Evolutionary conservation across 2,329 filamentous ascomycete species (phyloP), one percentile per base, ranked within the genome.

Genomic region (Acrocalymma vagum): DNA sequence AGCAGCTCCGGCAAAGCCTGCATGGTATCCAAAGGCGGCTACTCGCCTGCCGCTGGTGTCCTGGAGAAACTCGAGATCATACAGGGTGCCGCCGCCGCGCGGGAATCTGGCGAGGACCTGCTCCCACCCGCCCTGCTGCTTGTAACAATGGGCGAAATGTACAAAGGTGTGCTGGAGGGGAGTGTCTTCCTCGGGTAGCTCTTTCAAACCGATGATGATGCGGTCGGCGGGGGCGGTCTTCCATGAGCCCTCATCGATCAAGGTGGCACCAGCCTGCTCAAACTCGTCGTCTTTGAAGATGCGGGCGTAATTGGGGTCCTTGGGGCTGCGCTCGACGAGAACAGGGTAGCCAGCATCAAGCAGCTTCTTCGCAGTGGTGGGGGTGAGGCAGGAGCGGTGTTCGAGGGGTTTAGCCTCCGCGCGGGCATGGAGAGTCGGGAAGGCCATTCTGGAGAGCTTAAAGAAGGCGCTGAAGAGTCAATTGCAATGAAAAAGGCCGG

Each of bases 1-100:
- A 13, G 76, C 76, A 16, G 74, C 72, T n/a, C 76, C 78, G 11
- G 62, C 68, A 30, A 72, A 72, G n/a, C 70, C 69, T 14, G 70
- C 70, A 51, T 72, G 70, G 62, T 78, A 78, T 42, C 86, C 81
- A 58, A 90, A 90, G 1, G 85, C 84, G 7, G 86, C 85, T 1
- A 92, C 85, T 47, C 88, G 76, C 30, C 87, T 78, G 24, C 88
- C 88, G 20, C 75, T 78, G 51, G 85, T 81, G 55, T 95, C 87
- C 25, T 83, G 81, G 24, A 96, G 78, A 68, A 96, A 96, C 67
- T 96, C 92, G 24, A 96, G 80, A 62, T 96, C 92, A 44, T 91
- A 82, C 10, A 96, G 82, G 0, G 82, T 86, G 55, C 90, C 89
- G 38, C 84, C 83, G 42, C 89, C 90, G 16, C 83, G 80, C 18